Percentiles rank a stretch among this genome's conserved stretches.
These are phyloP conservation scores for Hawksworthiomyces lignivorus DNA, from an alignment of 2,329 filamentous ascomycete species.

Conservation along the genomic window DNA sequence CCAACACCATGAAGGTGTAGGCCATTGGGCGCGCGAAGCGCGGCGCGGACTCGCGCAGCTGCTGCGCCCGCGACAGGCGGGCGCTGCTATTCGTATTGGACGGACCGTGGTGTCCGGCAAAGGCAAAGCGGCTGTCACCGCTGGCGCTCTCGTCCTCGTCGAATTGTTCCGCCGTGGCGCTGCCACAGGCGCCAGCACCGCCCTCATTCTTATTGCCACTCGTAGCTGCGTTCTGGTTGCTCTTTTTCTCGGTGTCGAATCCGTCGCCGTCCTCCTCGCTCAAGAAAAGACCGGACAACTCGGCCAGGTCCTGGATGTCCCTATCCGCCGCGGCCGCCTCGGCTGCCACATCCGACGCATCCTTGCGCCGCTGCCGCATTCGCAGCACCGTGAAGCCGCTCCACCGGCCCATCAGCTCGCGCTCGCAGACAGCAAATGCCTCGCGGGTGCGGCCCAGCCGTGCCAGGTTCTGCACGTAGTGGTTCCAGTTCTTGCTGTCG, in stretches of 20 bases:
- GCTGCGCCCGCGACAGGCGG: slow-evolving; percentile 15
- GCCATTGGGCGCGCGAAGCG: slow-evolving; percentile 31
- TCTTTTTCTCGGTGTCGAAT: not conserved
- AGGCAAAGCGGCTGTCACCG: not conserved
- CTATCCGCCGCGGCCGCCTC: too few relatives aligned
- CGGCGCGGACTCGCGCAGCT: slow-evolving; percentile 30
- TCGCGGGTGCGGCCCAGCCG: slow-evolving; percentile 49
- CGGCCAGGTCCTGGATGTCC: too few relatives aligned
- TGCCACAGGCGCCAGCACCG: not conserved
- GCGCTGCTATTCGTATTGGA: not conserved
- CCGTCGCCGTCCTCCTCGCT: too few relatives aligned
- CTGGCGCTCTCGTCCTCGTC: too few relatives aligned
- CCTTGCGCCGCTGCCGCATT: slow-evolving; percentile 6
- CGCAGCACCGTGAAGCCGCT: slow-evolving; percentile 55
- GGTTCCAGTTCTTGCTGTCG: slow-evolving; percentile 74
- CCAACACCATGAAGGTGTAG: slow-evolving; percentile 40
- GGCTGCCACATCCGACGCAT: slow-evolving; percentile 1
- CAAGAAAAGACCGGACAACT: too few relatives aligned
- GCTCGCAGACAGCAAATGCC: slow-evolving; percentile 70
- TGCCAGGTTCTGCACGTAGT: slow-evolving; percentile 61
- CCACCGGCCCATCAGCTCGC: slow-evolving; percentile 70
- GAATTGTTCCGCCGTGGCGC: too few relatives aligned
- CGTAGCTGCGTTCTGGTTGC: not conserved
- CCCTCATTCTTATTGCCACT: not conserved
- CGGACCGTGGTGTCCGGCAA: too few relatives aligned